Percentiles rank a stretch among this genome's conserved stretches.
These are phyloP conservation scores for Parastagonospora avenae DNA, from an alignment of 2,329 filamentous ascomycete genomes.

Conservation along the genomic window DNA sequence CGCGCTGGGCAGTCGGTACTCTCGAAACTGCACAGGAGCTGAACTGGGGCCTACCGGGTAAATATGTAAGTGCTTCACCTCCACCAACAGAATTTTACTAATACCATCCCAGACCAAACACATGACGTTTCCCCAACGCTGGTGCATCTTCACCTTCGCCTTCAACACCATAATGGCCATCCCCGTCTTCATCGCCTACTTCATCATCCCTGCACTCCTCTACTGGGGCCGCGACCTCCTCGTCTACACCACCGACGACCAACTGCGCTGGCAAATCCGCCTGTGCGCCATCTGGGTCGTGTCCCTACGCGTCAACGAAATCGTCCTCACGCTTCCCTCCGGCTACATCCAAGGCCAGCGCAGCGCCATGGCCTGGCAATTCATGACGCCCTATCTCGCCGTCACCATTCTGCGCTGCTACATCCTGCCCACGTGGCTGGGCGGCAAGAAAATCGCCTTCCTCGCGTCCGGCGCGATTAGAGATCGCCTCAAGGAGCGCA, in stretches of 20 bases:
- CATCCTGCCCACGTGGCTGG: constrained; percentile 3
- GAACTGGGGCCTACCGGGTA: constrained; percentile 4
- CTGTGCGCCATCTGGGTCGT: constrained; percentile 8
- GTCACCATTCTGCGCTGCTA: constrained; percentile 6
- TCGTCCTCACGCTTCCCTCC: constrained; percentile 5
- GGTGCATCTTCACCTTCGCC: constrained; percentile 7
- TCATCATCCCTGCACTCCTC: constrained; percentile 7
- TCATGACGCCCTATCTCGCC: constrained; percentile 8
- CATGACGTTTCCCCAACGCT: constrained; percentile 8
- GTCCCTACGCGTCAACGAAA: constrained; percentile 3
- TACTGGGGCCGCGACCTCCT: constrained; percentile 7
- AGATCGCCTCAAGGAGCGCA: constrained; percentile 1
- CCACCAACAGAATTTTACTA: neutral
- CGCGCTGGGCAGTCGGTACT: constrained; percentile 5
- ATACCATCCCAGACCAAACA: constrained; percentile 1
- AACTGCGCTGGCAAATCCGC: constrained; percentile 7
- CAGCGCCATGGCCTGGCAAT: constrained; percentile 9
- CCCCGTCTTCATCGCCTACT: constrained; percentile 6
- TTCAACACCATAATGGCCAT: constrained; percentile 9
- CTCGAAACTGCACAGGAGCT: constrained; percentile 6
- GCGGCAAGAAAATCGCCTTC: constrained; percentile 5
- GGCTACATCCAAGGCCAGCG: constrained; percentile 8
- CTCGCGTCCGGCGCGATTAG: neutral
- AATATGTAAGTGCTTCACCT: neutral
- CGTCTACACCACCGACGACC: constrained; percentile 2